A percentile compares a stretch with the other conserved stretches of the same genome.
Conservation (phyloP, 1,284 basidiomycete species). For the Sparassis latifolia region DNA sequence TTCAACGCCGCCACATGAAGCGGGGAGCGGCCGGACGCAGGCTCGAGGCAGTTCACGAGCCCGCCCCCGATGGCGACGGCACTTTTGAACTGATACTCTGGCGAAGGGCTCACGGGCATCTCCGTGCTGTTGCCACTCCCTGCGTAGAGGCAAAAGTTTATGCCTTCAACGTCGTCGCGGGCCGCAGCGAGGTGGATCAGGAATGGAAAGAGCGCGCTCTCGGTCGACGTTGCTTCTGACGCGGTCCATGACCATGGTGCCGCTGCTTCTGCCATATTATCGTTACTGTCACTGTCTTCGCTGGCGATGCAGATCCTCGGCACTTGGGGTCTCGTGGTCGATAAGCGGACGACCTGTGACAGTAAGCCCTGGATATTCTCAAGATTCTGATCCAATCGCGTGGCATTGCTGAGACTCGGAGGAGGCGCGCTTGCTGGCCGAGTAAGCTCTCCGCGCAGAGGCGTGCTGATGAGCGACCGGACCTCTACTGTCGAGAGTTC, state of each 20-base stretch:
- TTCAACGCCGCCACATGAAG: slow-evolving; percentile 78
- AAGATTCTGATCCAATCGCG: slow-evolving; percentile 40
- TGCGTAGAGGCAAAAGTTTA: slow-evolving; percentile 50
- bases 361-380: slow-evolving; percentile 61
- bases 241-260: slow-evolving; percentile 76
- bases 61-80: slow-evolving; percentile 46
- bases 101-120: slow-evolving; percentile 1
- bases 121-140: slow-evolving; percentile 17
- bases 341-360: slow-evolving; percentile 61
- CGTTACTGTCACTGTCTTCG: slow-evolving; percentile 24
- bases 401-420: slow-evolving; percentile 32
- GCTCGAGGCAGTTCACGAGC: slow-evolving; percentile 63
- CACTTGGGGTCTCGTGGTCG: slow-evolving; percentile 28
- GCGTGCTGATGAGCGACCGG: slow-evolving; percentile 69
- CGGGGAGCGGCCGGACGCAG: slow-evolving; percentile 66
- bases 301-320: slow-evolving; percentile 37
- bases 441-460: slow-evolving; percentile 86
- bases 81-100: slow-evolving; percentile 7
- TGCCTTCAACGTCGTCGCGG: slow-evolving; percentile 53
- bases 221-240: slow-evolving; percentile 60
- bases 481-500: slow-evolving; percentile 67
- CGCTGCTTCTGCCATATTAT: slow-evolving; percentile 41
- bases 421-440: slow-evolving; percentile 32
- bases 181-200: slow-evolving; percentile 74
- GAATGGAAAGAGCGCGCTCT: slow-evolving; percentile 66